Conservation (phyloP, 495 filamentous ascomycete species). For the Lophium mytilinum region DNA sequence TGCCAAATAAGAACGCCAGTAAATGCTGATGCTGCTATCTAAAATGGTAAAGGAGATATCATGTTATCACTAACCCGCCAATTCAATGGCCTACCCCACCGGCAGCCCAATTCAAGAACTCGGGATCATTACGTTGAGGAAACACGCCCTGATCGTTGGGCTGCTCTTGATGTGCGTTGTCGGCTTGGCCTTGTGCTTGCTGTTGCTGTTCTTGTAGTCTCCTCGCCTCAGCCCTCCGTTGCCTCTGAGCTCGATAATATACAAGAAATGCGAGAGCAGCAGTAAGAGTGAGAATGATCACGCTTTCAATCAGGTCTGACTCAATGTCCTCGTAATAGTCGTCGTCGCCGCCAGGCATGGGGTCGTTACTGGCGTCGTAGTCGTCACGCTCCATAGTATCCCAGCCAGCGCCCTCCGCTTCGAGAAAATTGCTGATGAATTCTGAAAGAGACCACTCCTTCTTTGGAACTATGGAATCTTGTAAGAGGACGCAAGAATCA, state of each 20-base stretch:
- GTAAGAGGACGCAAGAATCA: background rate
- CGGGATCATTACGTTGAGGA: slow-evolving; percentile 62
- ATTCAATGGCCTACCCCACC: slow-evolving; percentile 66
- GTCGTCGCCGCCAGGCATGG: slow-evolving; percentile 47
- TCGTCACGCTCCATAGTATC: slow-evolving; percentile 44
- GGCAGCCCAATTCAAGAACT: slow-evolving; percentile 63
- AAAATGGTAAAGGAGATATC: too few relatives aligned
- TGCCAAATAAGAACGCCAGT: too few relatives aligned
- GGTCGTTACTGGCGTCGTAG: slow-evolving; percentile 38
- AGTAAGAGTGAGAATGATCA: slow-evolving; percentile 72
- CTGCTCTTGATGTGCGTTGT: slow-evolving; percentile 14
- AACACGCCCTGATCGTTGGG: slow-evolving; percentile 58
- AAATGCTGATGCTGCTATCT: too few relatives aligned
- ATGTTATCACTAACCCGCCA: background rate
- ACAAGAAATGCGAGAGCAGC: slow-evolving; percentile 68
- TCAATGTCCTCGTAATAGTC: slow-evolving; percentile 62
- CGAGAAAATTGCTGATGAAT: slow-evolving; percentile 76
- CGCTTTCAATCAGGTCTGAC: slow-evolving; percentile 70
- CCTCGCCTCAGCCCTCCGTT: slow-evolving; percentile 38
- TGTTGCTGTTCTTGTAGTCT: slow-evolving; percentile 35
- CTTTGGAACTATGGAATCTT: slow-evolving; percentile 43
- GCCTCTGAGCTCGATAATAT: slow-evolving; percentile 69
- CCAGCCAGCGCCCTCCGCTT: slow-evolving; percentile 60
- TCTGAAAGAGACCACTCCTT: slow-evolving; percentile 70
- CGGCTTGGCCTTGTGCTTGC: slow-evolving; percentile 17